Evolutionary conservation across 2,329 filamentous ascomycete species (phyloP).

Genomic region (Talaromyces amestolkiae): DNA sequence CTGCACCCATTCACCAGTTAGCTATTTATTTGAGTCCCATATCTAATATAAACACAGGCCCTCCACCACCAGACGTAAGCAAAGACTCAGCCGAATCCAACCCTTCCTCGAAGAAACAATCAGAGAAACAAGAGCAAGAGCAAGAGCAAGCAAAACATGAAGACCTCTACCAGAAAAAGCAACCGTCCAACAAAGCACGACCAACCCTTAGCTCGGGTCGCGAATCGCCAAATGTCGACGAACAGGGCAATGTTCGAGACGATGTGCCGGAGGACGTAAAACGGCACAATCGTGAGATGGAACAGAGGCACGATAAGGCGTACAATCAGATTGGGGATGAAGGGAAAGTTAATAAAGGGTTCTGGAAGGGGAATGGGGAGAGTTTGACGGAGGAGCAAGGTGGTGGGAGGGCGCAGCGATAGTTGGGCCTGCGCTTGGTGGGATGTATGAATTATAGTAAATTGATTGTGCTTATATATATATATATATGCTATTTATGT

Average conservation of each 20-base stretch:
- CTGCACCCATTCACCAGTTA: not conserved
- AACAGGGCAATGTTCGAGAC: constrained; percentile 25
- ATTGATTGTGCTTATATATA: not conserved
- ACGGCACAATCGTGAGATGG: constrained; percentile 35
- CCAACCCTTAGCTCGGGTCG: constrained; percentile 34
- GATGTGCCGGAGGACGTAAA: constrained; percentile 37
- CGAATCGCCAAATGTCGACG: constrained; percentile 32
- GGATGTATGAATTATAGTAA: not conserved
- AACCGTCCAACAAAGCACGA: constrained; percentile 34
- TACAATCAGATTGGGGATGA: constrained; percentile 33
- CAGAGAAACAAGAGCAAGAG: not conserved
- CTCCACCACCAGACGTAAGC: constrained; percentile 13
- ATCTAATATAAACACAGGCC: not conserved
- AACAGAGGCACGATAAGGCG: constrained; percentile 33
- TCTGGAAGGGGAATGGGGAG: constrained; percentile 18
- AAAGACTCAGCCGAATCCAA: constrained; percentile 3
- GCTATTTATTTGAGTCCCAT: no score
- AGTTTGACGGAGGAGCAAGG: constrained; percentile 5
- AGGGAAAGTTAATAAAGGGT: constrained; percentile 26
- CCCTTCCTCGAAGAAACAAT: not conserved
- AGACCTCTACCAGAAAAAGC: constrained; percentile 10
- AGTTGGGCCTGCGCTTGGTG: not conserved
- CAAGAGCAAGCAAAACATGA: not conserved
- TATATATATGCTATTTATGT: not conserved
- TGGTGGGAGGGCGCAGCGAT: not conserved